phyloP scores from a whole-genome alignment of 306 rosid genomes.

The Rosa multiflora region DNA sequence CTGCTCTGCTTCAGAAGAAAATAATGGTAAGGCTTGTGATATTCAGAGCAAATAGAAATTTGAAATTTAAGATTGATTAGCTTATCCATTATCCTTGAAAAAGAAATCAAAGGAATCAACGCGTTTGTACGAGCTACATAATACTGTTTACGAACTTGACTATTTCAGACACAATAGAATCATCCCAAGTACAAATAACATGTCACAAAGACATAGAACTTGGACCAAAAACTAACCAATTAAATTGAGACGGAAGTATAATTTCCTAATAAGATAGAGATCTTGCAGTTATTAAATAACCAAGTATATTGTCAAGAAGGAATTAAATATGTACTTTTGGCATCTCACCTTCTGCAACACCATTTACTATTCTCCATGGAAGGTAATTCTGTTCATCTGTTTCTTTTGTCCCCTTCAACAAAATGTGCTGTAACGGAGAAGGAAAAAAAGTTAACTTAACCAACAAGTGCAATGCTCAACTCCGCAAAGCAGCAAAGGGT shows the following conservation, averaged over 20 bases:
- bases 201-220: background rate
- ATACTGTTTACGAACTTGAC: constrained; percentile 73
- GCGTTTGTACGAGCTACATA: constrained; percentile 89
- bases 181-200: no score
- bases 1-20: constrained; percentile 47
- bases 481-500: constrained; percentile 27
- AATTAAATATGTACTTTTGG: constrained; percentile 53
- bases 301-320: background rate
- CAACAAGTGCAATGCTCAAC: constrained; percentile 3
- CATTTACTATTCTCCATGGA: constrained; percentile 71
- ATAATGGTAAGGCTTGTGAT: constrained; percentile 12
- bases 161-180: background rate
- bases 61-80: constrained; percentile 30
- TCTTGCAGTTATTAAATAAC: background rate
- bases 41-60: background rate
- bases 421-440: constrained; percentile 63
- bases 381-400: constrained; percentile 71
- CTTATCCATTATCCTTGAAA: constrained; percentile 51
- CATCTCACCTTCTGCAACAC: constrained; percentile 95
- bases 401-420: constrained; percentile 68
- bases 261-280: background rate
- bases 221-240: background rate
- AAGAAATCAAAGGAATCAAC: constrained; percentile 59
- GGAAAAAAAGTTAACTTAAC: constrained; percentile 6
- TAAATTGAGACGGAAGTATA: background rate